Evolutionary conservation across 78 protist genomes (phyloP).

Genomic region (Planoprotostelium fungivorum): DNA sequence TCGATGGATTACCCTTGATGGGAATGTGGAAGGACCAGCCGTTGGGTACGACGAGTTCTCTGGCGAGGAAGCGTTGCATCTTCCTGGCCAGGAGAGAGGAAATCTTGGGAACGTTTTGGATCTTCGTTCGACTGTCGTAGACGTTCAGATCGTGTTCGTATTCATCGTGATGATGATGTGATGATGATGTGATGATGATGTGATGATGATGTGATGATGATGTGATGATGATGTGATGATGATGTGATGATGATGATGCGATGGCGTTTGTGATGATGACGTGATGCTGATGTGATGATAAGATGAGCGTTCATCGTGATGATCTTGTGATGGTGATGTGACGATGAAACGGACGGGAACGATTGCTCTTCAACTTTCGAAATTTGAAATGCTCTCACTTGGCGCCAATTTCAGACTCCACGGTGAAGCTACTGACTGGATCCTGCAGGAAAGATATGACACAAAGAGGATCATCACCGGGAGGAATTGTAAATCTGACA

Average conservation of each 20-base stretch:
- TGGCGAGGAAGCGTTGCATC: background rate
- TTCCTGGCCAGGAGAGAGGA: background rate
- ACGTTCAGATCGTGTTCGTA: background rate
- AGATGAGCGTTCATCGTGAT: no score
- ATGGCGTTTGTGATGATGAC: no score
- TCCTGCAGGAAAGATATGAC: background rate
- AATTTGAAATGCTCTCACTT: background rate
- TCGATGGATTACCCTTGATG: background rate
- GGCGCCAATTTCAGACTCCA: background rate
- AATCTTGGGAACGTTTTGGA: background rate
- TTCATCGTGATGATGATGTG: no score
- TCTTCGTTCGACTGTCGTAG: background rate
- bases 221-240: no score
- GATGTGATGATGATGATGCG: no score
- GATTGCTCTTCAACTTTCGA: no score
- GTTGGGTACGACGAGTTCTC: background rate
- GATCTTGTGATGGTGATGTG: no score
- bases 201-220: no score
- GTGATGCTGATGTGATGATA: no score
- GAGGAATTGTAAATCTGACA: background rate
- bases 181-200: no score
- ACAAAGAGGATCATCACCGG: background rate
- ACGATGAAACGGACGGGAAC: no score
- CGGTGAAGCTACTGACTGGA: background rate
- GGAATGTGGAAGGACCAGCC: background rate